Percentiles rank a stretch among this genome's conserved stretches.
Evolutionary conservation across 768 basidiomycete genomes (phyloP).

Genomic region (Tephrocybe sp.): DNA sequence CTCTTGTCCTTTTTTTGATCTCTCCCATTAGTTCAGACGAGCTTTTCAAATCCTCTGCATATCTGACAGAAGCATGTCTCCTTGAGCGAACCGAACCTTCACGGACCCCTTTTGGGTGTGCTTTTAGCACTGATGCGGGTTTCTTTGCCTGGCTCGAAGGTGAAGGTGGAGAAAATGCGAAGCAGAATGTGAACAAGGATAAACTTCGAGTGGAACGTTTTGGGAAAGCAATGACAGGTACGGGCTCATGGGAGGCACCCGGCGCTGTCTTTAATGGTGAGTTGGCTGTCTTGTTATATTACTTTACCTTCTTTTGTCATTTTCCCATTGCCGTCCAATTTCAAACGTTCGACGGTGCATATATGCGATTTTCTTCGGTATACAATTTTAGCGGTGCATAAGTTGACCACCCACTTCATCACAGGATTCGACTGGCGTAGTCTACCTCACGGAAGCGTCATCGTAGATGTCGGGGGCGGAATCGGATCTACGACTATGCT

Average conservation of each 20-base stretch:
- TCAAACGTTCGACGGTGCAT: conserved; percentile 3
- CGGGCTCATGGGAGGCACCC: conserved; percentile 69
- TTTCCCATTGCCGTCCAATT: background rate
- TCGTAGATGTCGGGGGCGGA: conserved; percentile 74
- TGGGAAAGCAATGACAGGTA: conserved; percentile 75
- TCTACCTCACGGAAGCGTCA: conserved; percentile 46
- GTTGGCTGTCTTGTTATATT: conserved; percentile 18
- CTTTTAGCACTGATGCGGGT: conserved; percentile 50
- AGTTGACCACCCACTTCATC: background rate
- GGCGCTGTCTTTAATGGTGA: conserved; percentile 56
- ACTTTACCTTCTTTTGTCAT: background rate
- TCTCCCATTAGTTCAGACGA: conserved; percentile 62
- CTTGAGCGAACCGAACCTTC: conserved; percentile 45
- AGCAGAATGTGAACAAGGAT: conserved; percentile 33
- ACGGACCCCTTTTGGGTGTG: conserved; percentile 70
- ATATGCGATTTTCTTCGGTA: conserved; percentile 4
- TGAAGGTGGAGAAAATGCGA: conserved; percentile 2
- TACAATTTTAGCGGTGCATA: background rate
- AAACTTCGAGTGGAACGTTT: conserved; percentile 64
- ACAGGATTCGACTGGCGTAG: conserved; percentile 61
- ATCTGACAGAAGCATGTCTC: conserved; percentile 68
- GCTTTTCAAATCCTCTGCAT: conserved; percentile 73
- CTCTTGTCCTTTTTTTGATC: background rate
- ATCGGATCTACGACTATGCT: conserved; percentile 52
- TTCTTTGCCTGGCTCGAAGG: conserved; percentile 81